phyloP scores from a whole-genome alignment of 768 basidiomycete genomes.

The Cyclocybe aegerita region DNA sequence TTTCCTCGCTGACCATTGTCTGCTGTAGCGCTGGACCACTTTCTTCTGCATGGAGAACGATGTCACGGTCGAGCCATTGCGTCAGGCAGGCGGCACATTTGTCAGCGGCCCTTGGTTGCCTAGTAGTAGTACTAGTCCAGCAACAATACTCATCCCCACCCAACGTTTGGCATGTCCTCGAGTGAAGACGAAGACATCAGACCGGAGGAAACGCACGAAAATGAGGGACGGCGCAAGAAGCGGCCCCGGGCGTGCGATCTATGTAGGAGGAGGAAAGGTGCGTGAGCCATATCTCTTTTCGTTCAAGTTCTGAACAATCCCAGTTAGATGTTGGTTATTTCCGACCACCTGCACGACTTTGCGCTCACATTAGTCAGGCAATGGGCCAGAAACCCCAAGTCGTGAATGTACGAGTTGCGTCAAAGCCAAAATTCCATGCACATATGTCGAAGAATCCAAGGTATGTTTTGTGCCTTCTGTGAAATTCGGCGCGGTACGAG shows the following conservation, averaged over 20 bases:
- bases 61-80: too few species aligned
- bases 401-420: conserved; percentile 70
- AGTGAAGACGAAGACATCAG: conserved; percentile 47
- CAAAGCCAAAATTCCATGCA: conserved; percentile 62
- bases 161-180: conserved; percentile 49
- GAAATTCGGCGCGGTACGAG: neutral
- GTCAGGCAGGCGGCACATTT: too few species aligned
- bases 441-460: conserved; percentile 69
- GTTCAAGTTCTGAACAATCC: conserved; percentile 2
- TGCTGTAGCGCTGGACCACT: too few species aligned
- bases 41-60: too few species aligned
- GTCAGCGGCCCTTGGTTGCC: too few species aligned
- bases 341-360: conserved; percentile 45
- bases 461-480: conserved; percentile 32
- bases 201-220: conserved; percentile 20
- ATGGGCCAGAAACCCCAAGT: conserved; percentile 69
- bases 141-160: too few species aligned
- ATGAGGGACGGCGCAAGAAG: conserved; percentile 41
- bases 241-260: conserved; percentile 63
- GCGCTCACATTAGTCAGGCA: conserved; percentile 37
- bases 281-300: conserved; percentile 11
- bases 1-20: too few species aligned
- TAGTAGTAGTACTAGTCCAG: too few species aligned
- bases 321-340: conserved; percentile 37
- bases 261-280: conserved; percentile 83